Percentiles rank a stretch among this genome's conserved stretches.
phyloP scores from a whole-genome alignment of 805 yeast genomes.

The Candida dajiaensis region DNA sequence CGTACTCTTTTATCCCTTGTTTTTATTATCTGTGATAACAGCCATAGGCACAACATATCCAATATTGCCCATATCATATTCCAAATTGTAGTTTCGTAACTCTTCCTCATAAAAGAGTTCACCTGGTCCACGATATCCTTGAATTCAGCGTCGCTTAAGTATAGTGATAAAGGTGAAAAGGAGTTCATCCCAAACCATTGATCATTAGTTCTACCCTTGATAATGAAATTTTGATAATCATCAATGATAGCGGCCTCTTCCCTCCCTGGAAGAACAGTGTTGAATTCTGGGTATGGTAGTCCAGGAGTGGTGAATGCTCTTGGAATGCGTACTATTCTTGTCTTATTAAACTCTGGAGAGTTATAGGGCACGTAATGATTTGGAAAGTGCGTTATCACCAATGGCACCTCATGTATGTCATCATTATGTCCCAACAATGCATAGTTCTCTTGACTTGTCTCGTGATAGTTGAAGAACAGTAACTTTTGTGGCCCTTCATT shows the following conservation, averaged over 20 bases:
- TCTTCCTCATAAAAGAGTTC: slow-evolving; percentile 36
- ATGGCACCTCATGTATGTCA: slow-evolving; percentile 27
- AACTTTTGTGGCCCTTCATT: slow-evolving; percentile 15
- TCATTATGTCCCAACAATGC: slow-evolving; percentile 15
- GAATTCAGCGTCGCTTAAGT: slow-evolving; percentile 35
- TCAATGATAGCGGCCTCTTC: slow-evolving; percentile 55
- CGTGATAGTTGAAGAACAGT: slow-evolving; percentile 64
- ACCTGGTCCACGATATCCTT: slow-evolving; percentile 34
- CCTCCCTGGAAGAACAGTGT: slow-evolving; percentile 46
- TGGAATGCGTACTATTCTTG: slow-evolving; percentile 65
- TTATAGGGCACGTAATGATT: slow-evolving; percentile 38
- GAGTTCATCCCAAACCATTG: slow-evolving; percentile 49
- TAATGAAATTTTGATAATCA: slow-evolving; percentile 12
- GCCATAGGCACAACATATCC: slow-evolving; percentile 36
- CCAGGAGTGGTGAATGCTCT: slow-evolving; percentile 36
- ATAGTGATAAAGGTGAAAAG: slow-evolving; percentile 40
- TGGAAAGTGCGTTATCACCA: slow-evolving; percentile 64
- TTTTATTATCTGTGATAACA: slow-evolving; percentile 34
- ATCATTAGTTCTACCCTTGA: slow-evolving; percentile 34
- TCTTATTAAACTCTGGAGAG: slow-evolving; percentile 27
- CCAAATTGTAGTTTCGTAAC: slow-evolving; percentile 35
- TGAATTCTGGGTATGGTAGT: slow-evolving; percentile 46
- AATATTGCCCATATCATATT: slow-evolving; percentile 32
- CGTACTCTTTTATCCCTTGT: slow-evolving; percentile 18
- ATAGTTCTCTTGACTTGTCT: slow-evolving; percentile 38